Base-by-base conservation (phyloP, 805 yeast species). In the Jamesozyma piceae region DNA sequence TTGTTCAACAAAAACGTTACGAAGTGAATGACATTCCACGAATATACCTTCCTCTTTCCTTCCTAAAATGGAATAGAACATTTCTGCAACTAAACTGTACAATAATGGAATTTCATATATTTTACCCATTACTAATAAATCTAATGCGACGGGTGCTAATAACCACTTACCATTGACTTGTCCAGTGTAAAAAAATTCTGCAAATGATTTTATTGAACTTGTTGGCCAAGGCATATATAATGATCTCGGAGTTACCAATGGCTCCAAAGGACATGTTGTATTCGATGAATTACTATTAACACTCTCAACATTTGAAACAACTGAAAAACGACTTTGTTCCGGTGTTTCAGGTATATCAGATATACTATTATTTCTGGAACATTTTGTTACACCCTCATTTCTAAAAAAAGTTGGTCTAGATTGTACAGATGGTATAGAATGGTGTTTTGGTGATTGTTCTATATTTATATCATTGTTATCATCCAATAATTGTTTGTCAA, bases 101-200 rank as follows among this genome's bases (percentile, higher is more conserved):
- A 84, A 63, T 36, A 82, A 63, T 2, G 90, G 89, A 20, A 83
- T 70, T 46, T 80, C 81, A 55, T 77, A 82, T 46, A 75, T 69
- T 52, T 80, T 79, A 4, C 88, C 73, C 53, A 80, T 68, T 30
- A 78, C 61, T 48, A 82, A 64, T 34, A 78, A 69, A 50, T 82
- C 87, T 36, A 82, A 66, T 0, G 82, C 74, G 0, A 83, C 78
- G 0, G 90, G 89, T 1, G 75, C 67, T 30, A 83, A 63, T 18
- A 71, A 60, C 90, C 90, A 82, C 48, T 74, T 78, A 39, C 78
- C 75, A 21, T 85, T 86, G 13, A 82, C 75, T 56, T 82, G 88
- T 1, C 92, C 92, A 4, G 89, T 83, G 53, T 80, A 82, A 44
- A 84, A 67, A 57, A 77, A 84, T 55, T 83, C 92, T 20, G 80